Conservation (phyloP, 2,329 filamentous ascomycete species). For the Colletotrichum australisinense region DNA sequence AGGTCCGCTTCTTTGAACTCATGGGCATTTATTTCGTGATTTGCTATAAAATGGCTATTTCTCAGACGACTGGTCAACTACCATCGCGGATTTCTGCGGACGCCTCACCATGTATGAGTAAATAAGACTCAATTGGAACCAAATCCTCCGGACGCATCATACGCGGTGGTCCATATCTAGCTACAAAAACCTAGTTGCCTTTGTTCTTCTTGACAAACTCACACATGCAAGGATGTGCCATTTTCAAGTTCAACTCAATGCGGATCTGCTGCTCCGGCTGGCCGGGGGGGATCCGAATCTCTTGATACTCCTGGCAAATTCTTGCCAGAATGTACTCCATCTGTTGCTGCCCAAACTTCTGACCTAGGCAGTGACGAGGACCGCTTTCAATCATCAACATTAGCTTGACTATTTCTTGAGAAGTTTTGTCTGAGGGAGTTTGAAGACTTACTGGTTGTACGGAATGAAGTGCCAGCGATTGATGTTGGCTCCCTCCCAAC, state of each 20-base stretch:
- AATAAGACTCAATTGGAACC: too few species aligned
- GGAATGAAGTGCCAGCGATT: neutral
- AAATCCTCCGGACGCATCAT: fast-evolving
- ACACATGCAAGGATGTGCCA: neutral
- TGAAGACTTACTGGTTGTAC: neutral
- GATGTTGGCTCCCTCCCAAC: constrained; percentile 39
- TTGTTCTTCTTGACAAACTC: neutral
- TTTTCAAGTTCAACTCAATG: neutral
- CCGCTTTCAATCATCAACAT: neutral
- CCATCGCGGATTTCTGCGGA: fast-evolving
- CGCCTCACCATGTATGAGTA: too few species aligned
- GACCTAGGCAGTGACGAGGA: neutral
- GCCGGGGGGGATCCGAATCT: neutral
- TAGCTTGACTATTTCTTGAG: neutral
- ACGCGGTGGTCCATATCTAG: too few species aligned
- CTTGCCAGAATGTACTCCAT: neutral
- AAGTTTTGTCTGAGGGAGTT: neutral
- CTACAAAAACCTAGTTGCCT: neutral
- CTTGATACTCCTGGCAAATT: neutral
- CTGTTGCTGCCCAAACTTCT: neutral
- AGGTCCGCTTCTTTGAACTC: too few species aligned
- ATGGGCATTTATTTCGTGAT: too few species aligned
- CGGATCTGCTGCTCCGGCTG: neutral
- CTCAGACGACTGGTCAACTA: too few species aligned
- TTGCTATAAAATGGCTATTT: too few species aligned